Evolutionary conservation across 208 protist species (phyloP), one percentile per base, ranked within the genome.

Genomic region (Trypanosoma theileri): DNA sequence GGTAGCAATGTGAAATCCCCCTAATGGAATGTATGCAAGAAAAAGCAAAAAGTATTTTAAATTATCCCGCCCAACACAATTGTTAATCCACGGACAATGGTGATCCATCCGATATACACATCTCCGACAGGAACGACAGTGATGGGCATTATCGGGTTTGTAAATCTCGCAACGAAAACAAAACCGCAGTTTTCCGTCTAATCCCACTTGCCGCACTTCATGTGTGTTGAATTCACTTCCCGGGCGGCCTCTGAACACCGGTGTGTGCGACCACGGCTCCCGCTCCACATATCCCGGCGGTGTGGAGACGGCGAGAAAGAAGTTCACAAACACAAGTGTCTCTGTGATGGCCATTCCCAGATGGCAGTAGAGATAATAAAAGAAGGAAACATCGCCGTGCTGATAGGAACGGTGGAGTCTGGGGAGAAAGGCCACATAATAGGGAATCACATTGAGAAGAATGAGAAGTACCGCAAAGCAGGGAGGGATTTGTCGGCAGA

Each of bases 61-160:
- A 73, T 96, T 98, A 12, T 83, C 76, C 22, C 73, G 65, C 13
- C 87, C 91, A 45, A 96, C 79, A 58, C 95, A 97, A 31, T 77
- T 73, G 58, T 86, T 88, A 22, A 95, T 77, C 79, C 77, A 96
- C 55, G 75, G 46, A 61, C 85, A 95, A 75, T 98, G 95, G 66
- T 94, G 71, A 59, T 95, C 82, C 57, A 84, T 84, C 28, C 64
- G 61, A 50, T 77, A 78, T 17, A 96, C 77, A 63, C 95, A 98
- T 24, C 69, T 72, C 31, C 76, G 68, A 67, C 94, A 98, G 16
- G 59, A 59, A 12, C 45, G 60, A 75, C 94, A 98, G 79, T 97
- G 94, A 21, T 91, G 85, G 22, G 83, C 89, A 40, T 85, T 75
- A 17, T 88, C 72, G 52, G 90, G 73, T 73, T 89, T 84, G 69